Conservation (phyloP, 164 flowering plant species). For the Nelumbo lutea region DNA sequence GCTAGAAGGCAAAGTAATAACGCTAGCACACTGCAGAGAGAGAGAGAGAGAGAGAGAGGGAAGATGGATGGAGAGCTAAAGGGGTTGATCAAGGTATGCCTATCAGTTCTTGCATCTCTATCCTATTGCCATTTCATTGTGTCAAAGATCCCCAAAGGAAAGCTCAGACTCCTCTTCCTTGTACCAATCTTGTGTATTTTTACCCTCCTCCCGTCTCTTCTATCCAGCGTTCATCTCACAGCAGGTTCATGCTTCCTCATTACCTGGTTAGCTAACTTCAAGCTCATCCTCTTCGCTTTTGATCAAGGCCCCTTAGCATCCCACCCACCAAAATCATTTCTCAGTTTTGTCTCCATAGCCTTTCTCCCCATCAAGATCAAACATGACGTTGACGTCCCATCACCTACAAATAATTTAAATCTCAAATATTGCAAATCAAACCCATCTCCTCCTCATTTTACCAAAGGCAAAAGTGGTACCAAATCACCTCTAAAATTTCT, state of each 20-base stretch:
- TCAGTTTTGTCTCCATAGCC: constrained; percentile 20
- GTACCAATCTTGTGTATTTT: constrained; percentile 25
- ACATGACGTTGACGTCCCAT: not conserved
- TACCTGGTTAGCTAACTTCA: constrained; percentile 32
- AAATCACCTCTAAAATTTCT: not conserved
- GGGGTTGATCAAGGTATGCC: constrained; percentile 1
- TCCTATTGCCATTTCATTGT: not conserved
- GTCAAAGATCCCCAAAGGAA: constrained; percentile 8
- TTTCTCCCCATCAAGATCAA: constrained; percentile 27
- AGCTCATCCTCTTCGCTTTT: constrained; percentile 29
- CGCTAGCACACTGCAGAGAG: not conserved
- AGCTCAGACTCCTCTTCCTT: constrained; percentile 16
- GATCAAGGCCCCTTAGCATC: constrained; percentile 21
- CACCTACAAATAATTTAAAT: not conserved
- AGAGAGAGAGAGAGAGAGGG: too few species aligned
- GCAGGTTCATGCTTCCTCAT: constrained; percentile 19
- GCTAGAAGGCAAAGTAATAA: not conserved
- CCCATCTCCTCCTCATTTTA: too few species aligned
- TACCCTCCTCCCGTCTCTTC: constrained; percentile 20
- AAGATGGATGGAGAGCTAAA: constrained; percentile 1
- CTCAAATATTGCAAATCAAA: too few species aligned
- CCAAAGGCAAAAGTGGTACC: too few species aligned
- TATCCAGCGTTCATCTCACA: constrained; percentile 16
- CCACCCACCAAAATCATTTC: constrained; percentile 8
- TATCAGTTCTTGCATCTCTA: constrained; percentile 3